These are phyloP conservation scores for Conoideocrella luteorostrata DNA, from an alignment of 2,329 filamentous ascomycete genomes.

Conservation along the genomic window DNA sequence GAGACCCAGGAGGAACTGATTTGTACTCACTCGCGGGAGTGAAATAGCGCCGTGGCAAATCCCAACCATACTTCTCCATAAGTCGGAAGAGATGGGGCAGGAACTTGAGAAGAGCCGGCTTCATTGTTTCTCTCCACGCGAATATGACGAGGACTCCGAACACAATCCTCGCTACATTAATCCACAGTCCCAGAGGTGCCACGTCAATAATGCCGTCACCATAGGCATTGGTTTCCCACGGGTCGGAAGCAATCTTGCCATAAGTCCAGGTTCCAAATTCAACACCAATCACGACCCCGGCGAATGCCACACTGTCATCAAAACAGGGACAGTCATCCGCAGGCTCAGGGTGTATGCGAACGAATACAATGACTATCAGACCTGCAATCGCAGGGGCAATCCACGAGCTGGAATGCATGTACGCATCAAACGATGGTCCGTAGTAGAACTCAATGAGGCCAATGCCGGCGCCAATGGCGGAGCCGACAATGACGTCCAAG, in stretches of 20 bases:
- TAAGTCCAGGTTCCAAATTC: slow-evolving; percentile 83
- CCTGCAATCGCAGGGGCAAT: slow-evolving; percentile 58
- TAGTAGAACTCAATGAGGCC: slow-evolving; percentile 54
- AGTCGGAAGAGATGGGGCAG: slow-evolving; percentile 84
- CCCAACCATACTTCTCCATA: slow-evolving; percentile 72
- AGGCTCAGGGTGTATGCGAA: slow-evolving; percentile 89
- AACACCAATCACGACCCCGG: slow-evolving; percentile 80
- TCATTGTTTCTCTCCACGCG: slow-evolving; percentile 83
- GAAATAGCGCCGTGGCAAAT: slow-evolving; percentile 84
- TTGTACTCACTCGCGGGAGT: slow-evolving; percentile 85
- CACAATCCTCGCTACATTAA: slow-evolving; percentile 61
- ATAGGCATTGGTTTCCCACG: slow-evolving; percentile 37
- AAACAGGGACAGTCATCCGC: slow-evolving; percentile 97
- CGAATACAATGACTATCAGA: slow-evolving; percentile 63
- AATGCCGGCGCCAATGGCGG: slow-evolving; percentile 63
- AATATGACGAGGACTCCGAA: slow-evolving; percentile 81
- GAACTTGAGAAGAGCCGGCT: slow-evolving; percentile 68
- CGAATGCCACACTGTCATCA: slow-evolving; percentile 91
- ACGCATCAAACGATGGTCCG: slow-evolving; percentile 59
- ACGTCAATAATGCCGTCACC: slow-evolving; percentile 57
- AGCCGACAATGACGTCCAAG: slow-evolving; percentile 80
- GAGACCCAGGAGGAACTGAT: slow-evolving; percentile 63
- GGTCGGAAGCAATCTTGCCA: slow-evolving; percentile 43
- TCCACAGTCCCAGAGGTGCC: slow-evolving; percentile 57
- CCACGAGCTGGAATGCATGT: slow-evolving; percentile 60